Evolutionary conservation across 2,329 filamentous ascomycete species (phyloP), one percentile per base, ranked within the genome.

Genomic region (Dactylellina parvicollis): DNA sequence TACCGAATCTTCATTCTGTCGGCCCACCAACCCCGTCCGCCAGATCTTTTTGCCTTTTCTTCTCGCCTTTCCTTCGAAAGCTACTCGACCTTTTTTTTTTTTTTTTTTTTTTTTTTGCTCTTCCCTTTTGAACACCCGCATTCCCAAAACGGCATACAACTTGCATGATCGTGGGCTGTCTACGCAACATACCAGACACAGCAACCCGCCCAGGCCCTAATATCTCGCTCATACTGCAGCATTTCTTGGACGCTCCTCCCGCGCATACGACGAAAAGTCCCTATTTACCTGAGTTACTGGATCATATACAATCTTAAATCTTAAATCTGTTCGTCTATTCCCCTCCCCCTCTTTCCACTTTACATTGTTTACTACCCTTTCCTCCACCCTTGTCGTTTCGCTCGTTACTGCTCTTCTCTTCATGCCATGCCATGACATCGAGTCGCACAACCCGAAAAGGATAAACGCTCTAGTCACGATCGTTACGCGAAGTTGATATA

Each of bases 161-260:
- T 30, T 56, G 69, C 69, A 60, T 66, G 50, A 34, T 34, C 44
- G 24, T 32, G 26, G 16, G 50, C 28, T 32, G 60, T 73, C 69
- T 52, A 66, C 69, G 55, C 55, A 55, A 55, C 64, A n/a, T n/a
- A n/a, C 44, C 22, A 61, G 60, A 66, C 60, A 62, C n/a, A 42
- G 59, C 67, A 59, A 50, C 59, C 52, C 67, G 42, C 54, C 60
- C 28, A 22, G 26, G 59, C 60, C 46, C 49, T 54, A 73, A 40
- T 73, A 73, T 73, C 69, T 73, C 69, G 60, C 69, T 55, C 69
- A 73, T 73, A 60, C 69, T 65, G 54, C 69, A 73, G 60, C 69
- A 65, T 61, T 66, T 73, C 50, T 50, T 32, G 50, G 47, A 24
- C 4, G 32, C 24, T 22, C 36, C 50, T 46, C 20, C 38, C 24